Percentiles rank a stretch among this genome's conserved stretches.
Evolutionary conservation across 1,284 basidiomycete species (phyloP).

Genomic region (Cystobasidiaceae sp.): DNA sequence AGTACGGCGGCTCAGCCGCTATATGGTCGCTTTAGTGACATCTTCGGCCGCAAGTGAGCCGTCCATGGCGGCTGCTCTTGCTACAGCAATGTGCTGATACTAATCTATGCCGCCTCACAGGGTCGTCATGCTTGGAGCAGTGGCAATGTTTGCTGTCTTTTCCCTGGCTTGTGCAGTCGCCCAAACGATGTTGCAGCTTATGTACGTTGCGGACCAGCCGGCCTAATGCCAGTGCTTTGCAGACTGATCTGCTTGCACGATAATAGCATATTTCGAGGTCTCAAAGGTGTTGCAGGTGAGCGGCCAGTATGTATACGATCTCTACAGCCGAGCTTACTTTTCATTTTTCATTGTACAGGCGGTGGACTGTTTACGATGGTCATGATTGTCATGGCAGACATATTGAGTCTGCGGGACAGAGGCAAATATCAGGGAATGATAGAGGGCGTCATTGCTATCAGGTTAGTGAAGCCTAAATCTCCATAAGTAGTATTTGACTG

Average conservation of each 20-base stretch:
- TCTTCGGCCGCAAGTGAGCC: slow-evolving; percentile 65
- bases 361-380: slow-evolving; percentile 62
- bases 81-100: not conserved
- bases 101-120: not conserved
- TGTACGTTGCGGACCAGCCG: too few species aligned
- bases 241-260: not conserved
- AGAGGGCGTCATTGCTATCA: slow-evolving; percentile 18
- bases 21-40: slow-evolving; percentile 68
- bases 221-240: not conserved
- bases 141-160: slow-evolving; percentile 55
- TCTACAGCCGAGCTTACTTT: slow-evolving; percentile 60
- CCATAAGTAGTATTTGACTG: slow-evolving; percentile 45
- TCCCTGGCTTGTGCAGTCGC: slow-evolving; percentile 55
- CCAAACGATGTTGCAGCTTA: slow-evolving; percentile 62
- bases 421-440: slow-evolving; percentile 49
- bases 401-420: slow-evolving; percentile 57
- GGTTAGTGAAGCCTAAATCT: slow-evolving; percentile 34
- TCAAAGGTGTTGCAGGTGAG: slow-evolving; percentile 64
- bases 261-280: slow-evolving; percentile 56
- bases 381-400: slow-evolving; percentile 58
- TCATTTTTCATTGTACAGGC: slow-evolving; percentile 56
- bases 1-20: slow-evolving; percentile 61
- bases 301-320: too few species aligned
- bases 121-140: slow-evolving; percentile 54
- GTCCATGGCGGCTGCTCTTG: not conserved